These are phyloP conservation scores for Boletus patriciae DNA, from an alignment of 768 basidiomycete genomes.

Conservation along the genomic window DNA sequence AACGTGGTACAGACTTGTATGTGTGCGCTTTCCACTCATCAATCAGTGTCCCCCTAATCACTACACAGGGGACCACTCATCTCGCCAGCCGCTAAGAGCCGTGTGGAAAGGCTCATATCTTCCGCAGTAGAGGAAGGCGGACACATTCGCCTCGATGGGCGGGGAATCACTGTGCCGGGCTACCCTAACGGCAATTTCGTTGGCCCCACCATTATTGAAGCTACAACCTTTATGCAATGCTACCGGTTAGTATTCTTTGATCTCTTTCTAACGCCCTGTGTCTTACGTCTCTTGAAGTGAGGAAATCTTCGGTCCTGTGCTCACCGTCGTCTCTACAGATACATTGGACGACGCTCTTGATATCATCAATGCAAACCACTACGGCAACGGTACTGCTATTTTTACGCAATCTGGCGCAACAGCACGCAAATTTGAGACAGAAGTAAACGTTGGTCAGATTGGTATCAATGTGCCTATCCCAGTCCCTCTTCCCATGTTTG, in stretches of 20 bases:
- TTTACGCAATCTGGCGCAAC: slow-evolving; percentile 97
- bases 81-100: slow-evolving; percentile 76
- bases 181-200: slow-evolving; percentile 93
- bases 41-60: neutral
- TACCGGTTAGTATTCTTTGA: slow-evolving; percentile 64
- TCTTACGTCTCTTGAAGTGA: slow-evolving; percentile 48
- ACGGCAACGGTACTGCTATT: slow-evolving; percentile 93
- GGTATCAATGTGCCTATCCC: slow-evolving; percentile 93
- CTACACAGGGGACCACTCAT: slow-evolving; percentile 68
- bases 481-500: slow-evolving; percentile 92
- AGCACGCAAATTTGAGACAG: slow-evolving; percentile 87
- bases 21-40: slow-evolving; percentile 11
- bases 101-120: slow-evolving; percentile 72
- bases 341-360: slow-evolving; percentile 88
- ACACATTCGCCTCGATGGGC: slow-evolving; percentile 82
- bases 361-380: slow-evolving; percentile 86
- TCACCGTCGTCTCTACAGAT: slow-evolving; percentile 74
- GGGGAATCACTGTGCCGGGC: slow-evolving; percentile 60
- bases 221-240: slow-evolving; percentile 76
- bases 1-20: slow-evolving; percentile 78
- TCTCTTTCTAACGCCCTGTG: neutral
- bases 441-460: slow-evolving; percentile 88
- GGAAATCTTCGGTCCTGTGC: slow-evolving; percentile 94
- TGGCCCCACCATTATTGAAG: slow-evolving; percentile 89
- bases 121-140: slow-evolving; percentile 82